Evolutionary conservation across 208 protist genomes (phyloP).

Genomic region (Phytomonas francai): DNA sequence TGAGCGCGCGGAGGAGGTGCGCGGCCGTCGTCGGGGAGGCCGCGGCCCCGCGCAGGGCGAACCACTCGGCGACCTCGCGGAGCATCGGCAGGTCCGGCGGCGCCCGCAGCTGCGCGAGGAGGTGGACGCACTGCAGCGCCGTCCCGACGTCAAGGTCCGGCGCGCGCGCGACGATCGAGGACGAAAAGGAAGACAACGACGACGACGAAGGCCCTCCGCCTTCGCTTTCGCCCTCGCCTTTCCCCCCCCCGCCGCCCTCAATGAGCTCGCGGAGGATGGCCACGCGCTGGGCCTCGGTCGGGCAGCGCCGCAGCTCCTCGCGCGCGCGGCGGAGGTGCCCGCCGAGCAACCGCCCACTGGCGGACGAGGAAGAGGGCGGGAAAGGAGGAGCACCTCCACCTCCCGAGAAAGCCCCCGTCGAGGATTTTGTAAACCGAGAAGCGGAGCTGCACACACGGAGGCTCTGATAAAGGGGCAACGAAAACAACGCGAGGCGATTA

Average conservation of each 20-base stretch:
- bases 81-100: constrained; percentile 18
- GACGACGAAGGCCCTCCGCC: not conserved
- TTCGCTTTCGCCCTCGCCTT: not conserved
- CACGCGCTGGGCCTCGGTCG: not conserved
- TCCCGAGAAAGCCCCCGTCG: no score
- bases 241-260: not conserved
- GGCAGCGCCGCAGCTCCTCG: not conserved
- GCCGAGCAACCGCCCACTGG: not conserved
- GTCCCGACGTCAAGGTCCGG: constrained; percentile 30
- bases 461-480: no score
- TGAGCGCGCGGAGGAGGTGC: constrained; percentile 10
- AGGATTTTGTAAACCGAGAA: no score
- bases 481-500: no score
- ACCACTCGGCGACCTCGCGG: constrained; percentile 38
- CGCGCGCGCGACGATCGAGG: constrained; percentile 18
- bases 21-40: not conserved
- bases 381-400: no score
- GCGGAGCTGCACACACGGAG: no score
- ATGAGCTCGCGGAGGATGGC: no score
- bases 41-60: constrained; percentile 5
- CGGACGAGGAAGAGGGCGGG: not conserved
- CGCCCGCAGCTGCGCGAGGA: constrained; percentile 25
- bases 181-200: not conserved
- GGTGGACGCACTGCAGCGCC: constrained; percentile 31
- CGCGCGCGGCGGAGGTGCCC: not conserved